Conservation (phyloP, 495 filamentous ascomycete species). For the Penicillium flavigenum region DNA sequence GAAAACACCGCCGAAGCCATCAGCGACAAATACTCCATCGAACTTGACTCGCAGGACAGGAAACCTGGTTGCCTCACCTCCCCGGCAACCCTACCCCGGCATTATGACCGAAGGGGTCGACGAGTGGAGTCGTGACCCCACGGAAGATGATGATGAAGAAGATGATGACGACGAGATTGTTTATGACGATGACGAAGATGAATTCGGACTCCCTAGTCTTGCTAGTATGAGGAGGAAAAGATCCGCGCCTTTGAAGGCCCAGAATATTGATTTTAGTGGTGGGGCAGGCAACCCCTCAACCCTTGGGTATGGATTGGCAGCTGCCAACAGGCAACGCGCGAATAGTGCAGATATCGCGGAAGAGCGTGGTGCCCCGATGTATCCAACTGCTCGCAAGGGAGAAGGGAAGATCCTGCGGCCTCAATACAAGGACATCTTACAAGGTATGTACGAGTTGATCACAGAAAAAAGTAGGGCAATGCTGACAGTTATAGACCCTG, state of each 20-base stretch:
- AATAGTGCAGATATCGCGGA: slow-evolving; percentile 90
- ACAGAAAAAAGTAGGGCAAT: background rate
- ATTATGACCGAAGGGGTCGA: slow-evolving; percentile 72
- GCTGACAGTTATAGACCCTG: slow-evolving; percentile 64
- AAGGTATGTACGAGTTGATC: slow-evolving; percentile 48
- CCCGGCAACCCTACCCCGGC: slow-evolving; percentile 68
- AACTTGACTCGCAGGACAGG: slow-evolving; percentile 53
- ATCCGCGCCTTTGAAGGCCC: slow-evolving; percentile 44
- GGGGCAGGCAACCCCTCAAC: slow-evolving; percentile 29
- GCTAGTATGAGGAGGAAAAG: slow-evolving; percentile 79
- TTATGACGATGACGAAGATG: slow-evolving; percentile 86
- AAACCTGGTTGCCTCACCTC: slow-evolving; percentile 56
- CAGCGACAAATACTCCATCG: slow-evolving; percentile 44
- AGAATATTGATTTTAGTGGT: slow-evolving; percentile 48
- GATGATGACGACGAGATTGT: slow-evolving; percentile 68
- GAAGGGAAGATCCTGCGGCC: slow-evolving; percentile 95
- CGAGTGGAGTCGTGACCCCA: slow-evolving; percentile 69
- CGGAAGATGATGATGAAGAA: slow-evolving; percentile 44
- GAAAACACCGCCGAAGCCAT: slow-evolving; percentile 59
- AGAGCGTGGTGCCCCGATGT: slow-evolving; percentile 81
- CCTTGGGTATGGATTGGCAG: slow-evolving; percentile 33
- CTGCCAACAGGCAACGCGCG: slow-evolving; percentile 49
- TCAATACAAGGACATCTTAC: slow-evolving; percentile 94
- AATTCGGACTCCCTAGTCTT: slow-evolving; percentile 89
- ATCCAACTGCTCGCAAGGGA: slow-evolving; percentile 80